Percentiles rank a stretch among this genome's conserved stretches.
These are phyloP conservation scores for Phaeosphaeriaceae sp. DNA, from an alignment of 2,329 filamentous ascomycete genomes.

Conservation along the genomic window DNA sequence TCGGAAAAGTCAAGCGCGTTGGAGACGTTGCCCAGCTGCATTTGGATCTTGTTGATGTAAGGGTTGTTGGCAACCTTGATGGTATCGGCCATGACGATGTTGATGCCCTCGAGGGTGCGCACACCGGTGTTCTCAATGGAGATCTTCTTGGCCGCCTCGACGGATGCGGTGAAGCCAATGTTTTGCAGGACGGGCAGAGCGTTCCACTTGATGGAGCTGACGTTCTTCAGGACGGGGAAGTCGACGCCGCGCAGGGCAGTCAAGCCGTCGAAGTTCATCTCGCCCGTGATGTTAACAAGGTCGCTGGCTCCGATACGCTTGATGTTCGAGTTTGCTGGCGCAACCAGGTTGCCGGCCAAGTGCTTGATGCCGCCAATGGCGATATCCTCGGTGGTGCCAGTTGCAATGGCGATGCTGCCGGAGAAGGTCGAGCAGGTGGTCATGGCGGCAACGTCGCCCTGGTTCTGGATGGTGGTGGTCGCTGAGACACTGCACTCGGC, in stretches of 20 bases:
- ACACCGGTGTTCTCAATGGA: conserved; percentile 87
- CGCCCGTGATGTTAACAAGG: conserved; percentile 70
- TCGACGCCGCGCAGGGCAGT: conserved; percentile 72
- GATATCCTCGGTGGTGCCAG: conserved; percentile 63
- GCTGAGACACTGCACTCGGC: conserved; percentile 52
- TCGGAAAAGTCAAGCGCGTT: conserved; percentile 74
- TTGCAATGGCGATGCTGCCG: conserved; percentile 71
- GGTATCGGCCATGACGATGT: conserved; percentile 72
- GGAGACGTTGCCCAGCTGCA: conserved; percentile 79
- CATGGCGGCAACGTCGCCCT: conserved; percentile 66
- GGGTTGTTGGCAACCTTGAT: conserved; percentile 88
- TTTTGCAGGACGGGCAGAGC: conserved; percentile 71
- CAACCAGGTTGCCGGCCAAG: conserved; percentile 65
- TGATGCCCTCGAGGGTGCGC: conserved; percentile 78
- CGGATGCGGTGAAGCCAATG: conserved; percentile 67
- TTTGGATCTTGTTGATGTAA: conserved; percentile 76
- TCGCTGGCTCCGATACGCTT: conserved; percentile 67
- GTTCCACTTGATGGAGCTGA: conserved; percentile 73
- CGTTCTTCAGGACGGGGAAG: conserved; percentile 69
- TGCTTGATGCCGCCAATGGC: conserved; percentile 66
- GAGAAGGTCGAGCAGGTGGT: conserved; percentile 71
- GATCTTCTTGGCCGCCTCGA: conserved; percentile 73
- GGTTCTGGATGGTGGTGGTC: conserved; percentile 66
- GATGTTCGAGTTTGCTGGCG: conserved; percentile 65
- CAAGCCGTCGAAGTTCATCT: conserved; percentile 73